Evolutionary conservation across 2,329 filamentous ascomycete genomes (phyloP).

Genomic region (Sporothrix globosa): DNA sequence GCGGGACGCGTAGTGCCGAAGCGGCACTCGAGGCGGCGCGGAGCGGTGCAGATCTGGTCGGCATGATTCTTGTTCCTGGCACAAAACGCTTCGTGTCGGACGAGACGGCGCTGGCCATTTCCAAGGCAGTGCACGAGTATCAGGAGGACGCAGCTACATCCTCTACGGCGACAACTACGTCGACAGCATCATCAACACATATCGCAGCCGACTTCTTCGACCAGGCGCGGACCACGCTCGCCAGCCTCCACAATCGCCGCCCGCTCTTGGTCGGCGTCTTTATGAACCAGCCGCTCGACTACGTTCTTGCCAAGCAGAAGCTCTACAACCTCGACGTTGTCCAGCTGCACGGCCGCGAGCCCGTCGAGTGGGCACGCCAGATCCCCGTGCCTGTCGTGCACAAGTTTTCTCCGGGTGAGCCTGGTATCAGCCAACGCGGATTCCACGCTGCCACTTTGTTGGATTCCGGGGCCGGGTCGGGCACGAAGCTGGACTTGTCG

Average conservation of each 20-base stretch:
- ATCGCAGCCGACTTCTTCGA: conserved; percentile 69
- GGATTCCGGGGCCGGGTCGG: conserved; percentile 84
- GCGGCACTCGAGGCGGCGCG: conserved; percentile 79
- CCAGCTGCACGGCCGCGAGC: conserved; percentile 90
- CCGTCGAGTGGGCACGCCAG: conserved; percentile 84
- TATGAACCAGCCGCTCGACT: conserved; percentile 82
- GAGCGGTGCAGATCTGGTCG: conserved; percentile 87
- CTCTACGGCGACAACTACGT: conserved; percentile 24
- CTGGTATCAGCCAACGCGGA: conserved; percentile 72
- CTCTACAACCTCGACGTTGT: conserved; percentile 81
- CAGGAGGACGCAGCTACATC: conserved; percentile 38
- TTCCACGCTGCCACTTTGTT: conserved; percentile 84
- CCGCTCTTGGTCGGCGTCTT: conserved; percentile 92
- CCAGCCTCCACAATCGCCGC: conserved; percentile 54
- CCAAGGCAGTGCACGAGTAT: conserved; percentile 68
- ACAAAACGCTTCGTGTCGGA: conserved; percentile 78
- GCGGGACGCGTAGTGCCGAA: conserved; percentile 82
- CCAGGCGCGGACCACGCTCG: conserved; percentile 35
- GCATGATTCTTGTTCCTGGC: conserved; percentile 86
- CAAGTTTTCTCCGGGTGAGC: conserved; percentile 76
- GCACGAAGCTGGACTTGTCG: conserved; percentile 72
- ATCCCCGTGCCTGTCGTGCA: conserved; percentile 91
- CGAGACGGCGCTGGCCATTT: conserved; percentile 79
- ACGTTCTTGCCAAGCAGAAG: conserved; percentile 77
- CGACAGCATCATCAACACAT: neutral